phyloP scores from a whole-genome alignment of 2,329 filamentous ascomycete species.

The Colletotrichum melonis region DNA sequence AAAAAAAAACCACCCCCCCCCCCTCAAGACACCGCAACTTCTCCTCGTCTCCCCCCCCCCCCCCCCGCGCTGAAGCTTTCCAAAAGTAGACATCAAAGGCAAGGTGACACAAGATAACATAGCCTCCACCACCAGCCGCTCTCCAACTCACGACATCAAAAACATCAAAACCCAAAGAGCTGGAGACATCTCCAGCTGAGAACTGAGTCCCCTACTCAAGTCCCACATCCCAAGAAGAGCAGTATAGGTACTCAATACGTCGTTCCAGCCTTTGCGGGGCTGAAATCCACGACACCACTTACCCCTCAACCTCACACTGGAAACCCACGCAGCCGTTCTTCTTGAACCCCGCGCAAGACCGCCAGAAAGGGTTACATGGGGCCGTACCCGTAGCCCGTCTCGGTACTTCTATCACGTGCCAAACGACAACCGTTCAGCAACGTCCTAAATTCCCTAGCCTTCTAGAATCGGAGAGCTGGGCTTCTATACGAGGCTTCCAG shows the following conservation, averaged over 20 bases:
- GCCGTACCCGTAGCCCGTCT: not conserved
- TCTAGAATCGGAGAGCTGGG: not conserved
- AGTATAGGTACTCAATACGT: not conserved
- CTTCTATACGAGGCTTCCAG: too few relatives aligned
- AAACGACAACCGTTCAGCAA: not conserved
- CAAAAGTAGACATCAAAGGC: too few relatives aligned
- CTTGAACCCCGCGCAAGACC: not conserved
- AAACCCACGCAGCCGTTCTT: not conserved
- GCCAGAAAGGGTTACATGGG: not conserved
- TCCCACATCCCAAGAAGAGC: not conserved
- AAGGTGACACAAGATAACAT: too few relatives aligned
- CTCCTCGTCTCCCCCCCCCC: too few relatives aligned
- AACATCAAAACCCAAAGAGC: too few relatives aligned
- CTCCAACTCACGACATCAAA: too few relatives aligned
- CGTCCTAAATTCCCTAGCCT: not conserved
- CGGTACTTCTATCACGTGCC: not conserved
- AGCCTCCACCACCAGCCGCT: too few relatives aligned
- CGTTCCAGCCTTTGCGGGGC: not conserved
- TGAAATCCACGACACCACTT: not conserved
- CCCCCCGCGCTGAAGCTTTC: too few relatives aligned
- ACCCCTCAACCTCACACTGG: not conserved
- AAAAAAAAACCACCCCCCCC: too few relatives aligned
- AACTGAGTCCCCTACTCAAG: not conserved
- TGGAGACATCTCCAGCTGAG: too few relatives aligned
- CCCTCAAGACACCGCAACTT: too few relatives aligned